Base-by-base conservation (phyloP, 2,329 filamentous ascomycete species). In the Rhinocladiella similis region DNA sequence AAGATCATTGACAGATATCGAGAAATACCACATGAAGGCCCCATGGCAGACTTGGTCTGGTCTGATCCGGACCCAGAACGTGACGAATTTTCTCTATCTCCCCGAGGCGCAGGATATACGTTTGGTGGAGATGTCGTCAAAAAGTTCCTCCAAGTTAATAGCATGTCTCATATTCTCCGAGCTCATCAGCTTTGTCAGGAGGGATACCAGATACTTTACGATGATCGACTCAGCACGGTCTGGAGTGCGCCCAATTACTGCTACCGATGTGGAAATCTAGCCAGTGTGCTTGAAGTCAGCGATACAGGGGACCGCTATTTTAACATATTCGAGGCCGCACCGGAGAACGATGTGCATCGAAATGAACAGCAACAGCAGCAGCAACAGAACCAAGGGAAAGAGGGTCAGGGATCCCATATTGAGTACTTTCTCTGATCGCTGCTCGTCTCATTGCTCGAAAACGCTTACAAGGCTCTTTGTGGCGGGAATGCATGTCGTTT, bases 1-100 rank as follows among this genome's bases (percentile, higher is more conserved):
- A 97, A 99, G 75, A 96, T 99, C 73, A 97, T 99, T 71, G 94
- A 99, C 76, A 90, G 94, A 45, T 99, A 97, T 79, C 87, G 94
- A 65, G 94, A 99, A 72, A 99, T 99, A 58, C 94, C 94, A 4
- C 94, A 99, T 75, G 94, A 99, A 75, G 94, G 94, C 0, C 94
- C 94, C 33, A 99, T 99, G 94, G 94, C 94, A n/a, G 94, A 99
- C 73, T 79, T 99, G 4, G 94, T 99, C 29, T 99, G 94, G 94
- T 96, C 91, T 18, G 94, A 99, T 71, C 94, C 94, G 0, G 94
- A 99, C 71, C 88, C 90, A n/a, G 94, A 99, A 67, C 84, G 92
- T 55, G 94, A 99, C 74, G 94, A 99, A 73, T 99, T 99, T 75
- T 95, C 90, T 5, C 83, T 99, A 14, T 95, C 90, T 6, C 94